Percentiles rank a stretch among this genome's conserved stretches.
Evolutionary conservation across 352 stramenopile species (phyloP).

Genomic region (Halophytophthora polymorphica): DNA sequence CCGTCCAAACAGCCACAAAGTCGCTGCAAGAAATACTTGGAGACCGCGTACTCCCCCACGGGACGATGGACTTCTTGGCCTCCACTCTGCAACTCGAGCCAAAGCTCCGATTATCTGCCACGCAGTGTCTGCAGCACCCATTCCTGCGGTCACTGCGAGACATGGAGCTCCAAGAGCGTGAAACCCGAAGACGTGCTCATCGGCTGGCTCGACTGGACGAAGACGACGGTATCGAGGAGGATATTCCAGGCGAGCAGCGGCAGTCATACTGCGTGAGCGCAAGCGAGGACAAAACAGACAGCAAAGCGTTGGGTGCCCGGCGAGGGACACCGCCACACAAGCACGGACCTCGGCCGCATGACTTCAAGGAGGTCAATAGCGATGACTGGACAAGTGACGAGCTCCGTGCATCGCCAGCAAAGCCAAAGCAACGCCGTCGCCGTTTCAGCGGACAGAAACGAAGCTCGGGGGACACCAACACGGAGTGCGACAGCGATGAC

Average conservation of each 20-base stretch:
- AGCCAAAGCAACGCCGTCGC: slow-evolving; percentile 11
- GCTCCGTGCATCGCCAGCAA: slow-evolving; percentile 6
- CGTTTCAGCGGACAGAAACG: slow-evolving; percentile 6
- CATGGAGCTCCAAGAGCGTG: slow-evolving; percentile 44
- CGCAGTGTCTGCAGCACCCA: slow-evolving; percentile 48
- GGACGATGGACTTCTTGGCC: slow-evolving; percentile 65
- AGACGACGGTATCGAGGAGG: slow-evolving; percentile 79
- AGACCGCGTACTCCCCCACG: slow-evolving; percentile 39
- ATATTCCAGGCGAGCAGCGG: slow-evolving; percentile 49
- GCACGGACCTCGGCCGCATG: slow-evolving; percentile 19
- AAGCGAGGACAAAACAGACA: slow-evolving; percentile 17
- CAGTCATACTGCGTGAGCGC: neutral
- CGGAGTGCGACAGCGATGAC: slow-evolving; percentile 61
- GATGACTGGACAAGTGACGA: slow-evolving; percentile 4
- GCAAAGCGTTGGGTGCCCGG: slow-evolving; percentile 7
- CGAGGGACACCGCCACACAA: slow-evolving; percentile 11
- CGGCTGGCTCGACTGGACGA: slow-evolving; percentile 11
- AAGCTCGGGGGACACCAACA: slow-evolving; percentile 33
- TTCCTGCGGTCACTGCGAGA: slow-evolving; percentile 58
- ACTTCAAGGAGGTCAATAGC: slow-evolving; percentile 22
- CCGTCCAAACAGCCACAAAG: slow-evolving; percentile 35
- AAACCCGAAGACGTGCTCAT: slow-evolving; percentile 24
- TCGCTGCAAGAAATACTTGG: slow-evolving; percentile 46
- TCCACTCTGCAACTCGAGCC: slow-evolving; percentile 65
- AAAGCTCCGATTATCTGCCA: slow-evolving; percentile 45